A percentile compares a stretch with the other conserved stretches of the same genome.
Conservation (phyloP, 257 asterid species). For the Solanum clarkiae region DNA sequence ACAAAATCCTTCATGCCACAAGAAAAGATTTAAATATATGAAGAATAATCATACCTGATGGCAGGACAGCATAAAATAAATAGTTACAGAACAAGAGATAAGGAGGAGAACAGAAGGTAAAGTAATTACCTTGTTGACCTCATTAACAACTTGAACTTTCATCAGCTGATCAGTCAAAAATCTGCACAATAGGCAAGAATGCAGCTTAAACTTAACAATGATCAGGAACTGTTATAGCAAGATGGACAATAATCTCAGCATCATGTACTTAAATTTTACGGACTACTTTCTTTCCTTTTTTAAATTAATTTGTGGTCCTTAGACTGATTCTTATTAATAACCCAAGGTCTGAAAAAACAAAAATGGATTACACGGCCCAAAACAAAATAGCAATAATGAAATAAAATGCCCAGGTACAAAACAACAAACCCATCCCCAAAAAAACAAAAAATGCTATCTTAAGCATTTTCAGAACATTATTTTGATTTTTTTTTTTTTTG, state of each 20-base stretch:
- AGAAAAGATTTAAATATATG: neutral
- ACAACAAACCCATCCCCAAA: neutral
- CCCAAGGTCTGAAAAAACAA: neutral
- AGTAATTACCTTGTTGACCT: constrained; percentile 71
- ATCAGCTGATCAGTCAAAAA: constrained; percentile 65
- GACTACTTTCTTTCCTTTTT: neutral
- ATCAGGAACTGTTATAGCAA: neutral
- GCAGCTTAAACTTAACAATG: neutral
- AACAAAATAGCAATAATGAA: neutral
- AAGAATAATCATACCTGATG: neutral
- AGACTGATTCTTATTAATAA: neutral
- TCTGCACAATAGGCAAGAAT: constrained; percentile 23
- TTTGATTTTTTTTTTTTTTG: no score
- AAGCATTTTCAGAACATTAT: no score
- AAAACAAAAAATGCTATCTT: neutral
- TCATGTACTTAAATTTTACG: neutral
- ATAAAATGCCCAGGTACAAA: neutral
- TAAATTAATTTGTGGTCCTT: neutral
- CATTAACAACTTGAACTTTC: constrained; percentile 76
- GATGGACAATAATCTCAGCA: neutral
- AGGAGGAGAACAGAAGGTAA: constrained; percentile 4
- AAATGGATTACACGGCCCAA: neutral
- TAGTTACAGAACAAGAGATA: neutral
- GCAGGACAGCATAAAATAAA: neutral
- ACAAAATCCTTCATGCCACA: constrained; percentile 61